A percentile compares a stretch with the other conserved stretches of the same genome.
phyloP scores from a whole-genome alignment of 148 eudicot genomes.

The Rhododendron griersonianum region DNA sequence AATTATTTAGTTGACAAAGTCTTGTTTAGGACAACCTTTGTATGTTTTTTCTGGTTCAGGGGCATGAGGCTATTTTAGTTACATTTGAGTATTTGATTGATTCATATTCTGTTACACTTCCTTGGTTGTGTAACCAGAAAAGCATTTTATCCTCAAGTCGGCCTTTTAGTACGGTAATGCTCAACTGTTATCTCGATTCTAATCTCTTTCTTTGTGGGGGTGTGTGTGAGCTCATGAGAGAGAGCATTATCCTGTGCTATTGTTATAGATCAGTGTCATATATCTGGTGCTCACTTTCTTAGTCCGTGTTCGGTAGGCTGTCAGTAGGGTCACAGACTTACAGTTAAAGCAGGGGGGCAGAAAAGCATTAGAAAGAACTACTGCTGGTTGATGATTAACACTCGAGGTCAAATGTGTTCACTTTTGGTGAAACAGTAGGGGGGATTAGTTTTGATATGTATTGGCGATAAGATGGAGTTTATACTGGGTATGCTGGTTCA shows the following conservation, averaged over 20 bases:
- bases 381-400: not conserved
- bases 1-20: not conserved
- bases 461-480: not conserved
- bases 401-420: not conserved
- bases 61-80: not conserved
- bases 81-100: not conserved
- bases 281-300: not conserved
- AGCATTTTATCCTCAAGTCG: not conserved
- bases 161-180: not conserved
- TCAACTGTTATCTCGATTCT: too few species aligned
- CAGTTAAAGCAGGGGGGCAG: not conserved
- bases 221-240: not conserved
- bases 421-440: not conserved
- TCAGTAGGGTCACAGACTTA: not conserved
- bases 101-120: not conserved
- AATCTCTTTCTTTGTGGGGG: not conserved
- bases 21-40: not conserved
- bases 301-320: not conserved
- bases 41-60: not conserved
- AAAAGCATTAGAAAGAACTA: not conserved
- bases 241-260: not conserved
- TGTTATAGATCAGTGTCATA: not conserved
- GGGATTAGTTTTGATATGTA: not conserved
- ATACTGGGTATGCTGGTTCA: not conserved
- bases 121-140: not conserved